These are phyloP conservation scores for Verticillium dahliae DNA, from an alignment of 2,329 filamentous ascomycete species.

Conservation along the genomic window DNA sequence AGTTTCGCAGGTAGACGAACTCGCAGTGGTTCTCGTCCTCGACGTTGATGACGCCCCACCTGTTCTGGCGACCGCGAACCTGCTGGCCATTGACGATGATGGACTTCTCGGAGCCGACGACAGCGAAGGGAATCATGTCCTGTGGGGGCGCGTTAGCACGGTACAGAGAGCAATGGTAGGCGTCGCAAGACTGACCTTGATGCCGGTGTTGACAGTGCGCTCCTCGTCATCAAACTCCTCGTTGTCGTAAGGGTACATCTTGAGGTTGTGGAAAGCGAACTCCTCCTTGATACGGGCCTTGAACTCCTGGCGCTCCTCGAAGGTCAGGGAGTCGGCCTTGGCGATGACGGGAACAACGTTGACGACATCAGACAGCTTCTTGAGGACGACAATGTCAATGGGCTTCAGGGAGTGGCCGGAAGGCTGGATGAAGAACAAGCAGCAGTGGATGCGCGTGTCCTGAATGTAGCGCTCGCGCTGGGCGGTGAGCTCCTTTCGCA, in stretches of 20 bases:
- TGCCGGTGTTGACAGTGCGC: slow-evolving; percentile 84
- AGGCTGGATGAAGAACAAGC: slow-evolving; percentile 98
- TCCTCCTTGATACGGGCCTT: slow-evolving; percentile 99
- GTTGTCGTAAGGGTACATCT: slow-evolving; percentile 99
- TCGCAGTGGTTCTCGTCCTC: slow-evolving; percentile 99
- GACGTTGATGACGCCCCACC: slow-evolving; percentile 99
- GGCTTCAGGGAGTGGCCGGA: slow-evolving; percentile 98
- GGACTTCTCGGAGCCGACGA: slow-evolving; percentile 95
- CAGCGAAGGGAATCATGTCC: slow-evolving; percentile 93
- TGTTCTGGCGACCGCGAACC: slow-evolving; percentile 95
- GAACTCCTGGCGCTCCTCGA: slow-evolving; percentile 93
- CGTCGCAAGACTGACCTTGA: slow-evolving; percentile 61
- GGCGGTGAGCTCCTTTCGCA: slow-evolving; percentile 97
- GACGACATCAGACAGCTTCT: slow-evolving; percentile 99
- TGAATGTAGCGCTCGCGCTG: slow-evolving; percentile 99
- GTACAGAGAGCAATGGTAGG: background rate
- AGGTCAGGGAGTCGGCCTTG: slow-evolving; percentile 92
- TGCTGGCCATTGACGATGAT: slow-evolving; percentile 97
- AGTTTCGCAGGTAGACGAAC: slow-evolving; percentile 97
- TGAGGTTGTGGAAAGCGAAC: slow-evolving; percentile 98
- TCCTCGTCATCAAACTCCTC: slow-evolving; percentile 98
- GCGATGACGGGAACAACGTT: slow-evolving; percentile 98
- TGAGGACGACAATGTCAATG: slow-evolving; percentile 98
- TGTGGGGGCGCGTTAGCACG: slow-evolving; percentile 34
- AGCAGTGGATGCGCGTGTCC: slow-evolving; percentile 98